These are phyloP conservation scores for Dictyostelium firmibasis DNA, from an alignment of 78 protist species.

Conservation along the genomic window DNA sequence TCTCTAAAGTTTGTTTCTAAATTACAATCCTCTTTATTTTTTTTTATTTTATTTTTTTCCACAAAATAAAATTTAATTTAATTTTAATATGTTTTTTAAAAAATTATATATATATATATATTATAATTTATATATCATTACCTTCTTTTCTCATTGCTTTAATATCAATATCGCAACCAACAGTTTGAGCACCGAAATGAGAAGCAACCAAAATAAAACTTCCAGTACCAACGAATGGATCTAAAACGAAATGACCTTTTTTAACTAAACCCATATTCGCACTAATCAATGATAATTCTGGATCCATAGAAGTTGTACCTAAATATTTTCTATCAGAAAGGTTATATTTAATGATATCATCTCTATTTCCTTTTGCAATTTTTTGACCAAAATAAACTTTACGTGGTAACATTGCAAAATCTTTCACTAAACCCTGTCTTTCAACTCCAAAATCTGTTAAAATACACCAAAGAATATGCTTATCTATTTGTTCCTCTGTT, in stretches of 20 bases:
- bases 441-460: constrained; percentile 51
- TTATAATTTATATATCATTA: not conserved
- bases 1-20: constrained; percentile 79
- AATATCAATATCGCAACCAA: constrained; percentile 89
- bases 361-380: constrained; percentile 28
- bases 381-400: constrained; percentile 12
- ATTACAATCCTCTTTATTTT: constrained; percentile 40
- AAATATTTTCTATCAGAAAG: constrained; percentile 77
- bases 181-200: constrained; percentile 84
- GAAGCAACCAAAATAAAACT: constrained; percentile 75
- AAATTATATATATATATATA: not conserved
- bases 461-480: constrained; percentile 14
- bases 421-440: not conserved
- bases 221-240: constrained; percentile 90
- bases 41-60: too few relatives aligned
- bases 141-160: constrained; percentile 81
- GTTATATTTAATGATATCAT: constrained; percentile 25
- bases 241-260: constrained; percentile 57
- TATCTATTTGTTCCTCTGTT: not conserved
- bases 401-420: not conserved
- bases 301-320: constrained; percentile 91
- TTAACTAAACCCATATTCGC: constrained; percentile 84
- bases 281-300: constrained; percentile 83
- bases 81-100: not conserved
- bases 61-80: not conserved